Evolutionary conservation across 176 grass and related monocot species (phyloP).

Genomic region (Hyparrhenia diplandra): DNA sequence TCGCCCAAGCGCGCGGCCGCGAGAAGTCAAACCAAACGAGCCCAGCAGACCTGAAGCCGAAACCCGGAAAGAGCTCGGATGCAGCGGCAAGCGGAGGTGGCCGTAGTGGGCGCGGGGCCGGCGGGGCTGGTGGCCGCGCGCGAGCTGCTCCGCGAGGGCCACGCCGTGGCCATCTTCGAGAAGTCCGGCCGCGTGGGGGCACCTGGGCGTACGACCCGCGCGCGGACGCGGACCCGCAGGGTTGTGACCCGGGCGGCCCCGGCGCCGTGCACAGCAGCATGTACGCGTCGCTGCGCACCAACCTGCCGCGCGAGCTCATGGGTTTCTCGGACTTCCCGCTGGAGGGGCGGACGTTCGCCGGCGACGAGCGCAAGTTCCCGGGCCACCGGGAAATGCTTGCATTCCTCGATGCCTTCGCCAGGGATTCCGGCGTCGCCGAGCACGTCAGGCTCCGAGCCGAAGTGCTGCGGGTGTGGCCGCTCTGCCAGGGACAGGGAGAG

Average conservation of each 20-base stretch:
- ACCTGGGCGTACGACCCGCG: slow-evolving; percentile 47
- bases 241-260: background rate
- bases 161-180: slow-evolving; percentile 52
- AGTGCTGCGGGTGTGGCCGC: background rate
- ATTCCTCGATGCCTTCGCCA: no score
- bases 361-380: background rate
- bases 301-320: slow-evolving; percentile 78
- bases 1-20: no score
- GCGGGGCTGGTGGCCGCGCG: slow-evolving; percentile 43
- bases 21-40: no score
- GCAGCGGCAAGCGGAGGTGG: slow-evolving; percentile 25
- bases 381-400: background rate
- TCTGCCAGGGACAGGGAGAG: background rate
- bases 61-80: background rate
- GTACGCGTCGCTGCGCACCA: slow-evolving; percentile 84
- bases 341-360: background rate
- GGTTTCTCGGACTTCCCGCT: slow-evolving; percentile 84
- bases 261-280: slow-evolving; percentile 56
- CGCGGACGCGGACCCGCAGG: slow-evolving; percentile 22
- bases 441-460: background rate
- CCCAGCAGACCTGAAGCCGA: no score
- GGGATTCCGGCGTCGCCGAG: no score
- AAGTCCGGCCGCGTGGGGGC: slow-evolving; percentile 37
- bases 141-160: slow-evolving; percentile 49
- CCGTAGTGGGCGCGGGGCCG: slow-evolving; percentile 49